These are phyloP conservation scores for Glycine soja DNA, from an alignment of 306 rosid genomes.

Conservation along the genomic window DNA sequence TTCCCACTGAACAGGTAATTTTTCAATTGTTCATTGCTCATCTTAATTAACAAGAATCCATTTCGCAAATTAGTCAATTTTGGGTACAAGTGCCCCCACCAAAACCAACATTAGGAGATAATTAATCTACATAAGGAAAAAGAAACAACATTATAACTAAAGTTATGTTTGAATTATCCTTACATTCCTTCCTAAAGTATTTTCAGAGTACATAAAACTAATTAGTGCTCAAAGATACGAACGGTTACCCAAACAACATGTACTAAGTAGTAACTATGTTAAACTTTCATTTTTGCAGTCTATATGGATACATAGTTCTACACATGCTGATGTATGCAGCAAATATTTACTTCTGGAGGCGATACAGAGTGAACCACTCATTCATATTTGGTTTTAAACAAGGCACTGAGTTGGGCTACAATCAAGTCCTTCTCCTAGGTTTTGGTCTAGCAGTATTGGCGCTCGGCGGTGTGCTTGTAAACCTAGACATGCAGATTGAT, in stretches of 20 bases:
- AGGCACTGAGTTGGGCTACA: conserved; percentile 67
- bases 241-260: no score
- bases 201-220: no score
- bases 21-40: no score
- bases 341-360: conserved; percentile 66
- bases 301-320: conserved; percentile 67
- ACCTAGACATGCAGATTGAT: conserved; percentile 79
- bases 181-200: no score
- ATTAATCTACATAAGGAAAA: background rate
- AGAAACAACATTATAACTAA: background rate
- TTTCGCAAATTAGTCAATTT: background rate
- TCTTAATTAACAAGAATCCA: no score
- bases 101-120: background rate
- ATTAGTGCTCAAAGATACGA: no score
- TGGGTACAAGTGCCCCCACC: no score
- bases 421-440: conserved; percentile 57
- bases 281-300: conserved; percentile 51
- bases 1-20: conserved; percentile 74
- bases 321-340: conserved; percentile 82
- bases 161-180: background rate
- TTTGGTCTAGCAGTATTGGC: conserved; percentile 62
- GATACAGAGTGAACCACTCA: conserved; percentile 66
- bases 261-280: no score
- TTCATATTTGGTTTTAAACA: conserved; percentile 82
- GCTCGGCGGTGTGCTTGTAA: conserved; percentile 65